Conservation (phyloP, 306 rosid genomes). For the Acmispon strigosus region DNA sequence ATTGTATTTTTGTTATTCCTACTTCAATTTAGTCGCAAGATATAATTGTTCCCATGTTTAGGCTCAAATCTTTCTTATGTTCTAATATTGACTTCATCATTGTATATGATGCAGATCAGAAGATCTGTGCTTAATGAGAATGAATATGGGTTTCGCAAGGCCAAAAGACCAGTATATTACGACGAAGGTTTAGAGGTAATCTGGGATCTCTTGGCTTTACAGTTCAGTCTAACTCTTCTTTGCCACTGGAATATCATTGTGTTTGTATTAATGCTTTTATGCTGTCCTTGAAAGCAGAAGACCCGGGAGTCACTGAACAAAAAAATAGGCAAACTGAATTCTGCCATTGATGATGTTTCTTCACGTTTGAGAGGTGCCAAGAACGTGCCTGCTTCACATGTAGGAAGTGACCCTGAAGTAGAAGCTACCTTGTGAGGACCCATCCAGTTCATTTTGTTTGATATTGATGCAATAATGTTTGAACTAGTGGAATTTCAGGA, state of each 20-base stretch:
- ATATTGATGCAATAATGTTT: constrained; percentile 12
- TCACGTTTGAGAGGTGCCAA: constrained; percentile 87
- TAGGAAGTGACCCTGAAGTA: constrained; percentile 67
- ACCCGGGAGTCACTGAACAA: constrained; percentile 76
- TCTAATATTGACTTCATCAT: constrained; percentile 1
- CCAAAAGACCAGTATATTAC: constrained; percentile 71
- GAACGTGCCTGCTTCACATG: constrained; percentile 37
- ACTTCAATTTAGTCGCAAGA: not conserved
- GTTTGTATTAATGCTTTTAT: not conserved
- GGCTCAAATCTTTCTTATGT: not conserved
- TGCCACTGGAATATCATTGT: not conserved
- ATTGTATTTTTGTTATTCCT: not conserved
- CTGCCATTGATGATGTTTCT: constrained; percentile 88
- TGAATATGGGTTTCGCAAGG: constrained; percentile 81
- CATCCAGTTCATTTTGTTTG: not conserved
- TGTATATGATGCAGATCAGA: constrained; percentile 56
- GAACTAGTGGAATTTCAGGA: not conserved
- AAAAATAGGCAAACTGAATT: constrained; percentile 77
- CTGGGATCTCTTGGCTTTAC: not conserved
- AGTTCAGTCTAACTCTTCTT: not conserved
- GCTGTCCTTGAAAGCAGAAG: constrained; percentile 42
- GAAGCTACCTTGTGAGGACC: constrained; percentile 56
- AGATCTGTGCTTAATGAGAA: constrained; percentile 78
- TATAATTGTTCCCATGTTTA: not conserved
- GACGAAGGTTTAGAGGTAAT: constrained; percentile 93